A percentile compares a stretch with the other conserved stretches of the same genome.
These are phyloP conservation scores for Aspergillus sp. DNA, from an alignment of 2,329 filamentous ascomycete species.

Conservation along the genomic window DNA sequence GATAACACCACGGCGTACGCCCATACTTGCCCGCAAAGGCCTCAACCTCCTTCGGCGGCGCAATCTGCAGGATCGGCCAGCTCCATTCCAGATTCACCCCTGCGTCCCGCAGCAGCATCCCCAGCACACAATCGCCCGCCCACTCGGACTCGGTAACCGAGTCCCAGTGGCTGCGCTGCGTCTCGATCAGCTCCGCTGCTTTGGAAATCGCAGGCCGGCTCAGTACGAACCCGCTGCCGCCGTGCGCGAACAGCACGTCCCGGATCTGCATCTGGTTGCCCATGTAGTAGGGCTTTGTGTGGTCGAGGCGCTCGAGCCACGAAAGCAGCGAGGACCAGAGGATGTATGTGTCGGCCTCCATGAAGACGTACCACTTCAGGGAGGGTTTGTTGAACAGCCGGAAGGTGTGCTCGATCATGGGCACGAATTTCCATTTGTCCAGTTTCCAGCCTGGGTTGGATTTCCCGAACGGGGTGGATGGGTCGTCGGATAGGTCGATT, in stretches of 20 bases:
- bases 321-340: slow-evolving; percentile 52
- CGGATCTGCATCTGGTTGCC: slow-evolving; percentile 54
- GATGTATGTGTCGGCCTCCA: slow-evolving; percentile 58
- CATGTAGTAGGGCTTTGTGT: slow-evolving; percentile 48
- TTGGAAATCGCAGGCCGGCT: slow-evolving; percentile 47
- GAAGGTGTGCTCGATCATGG: slow-evolving; percentile 51
- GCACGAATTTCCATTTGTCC: slow-evolving; percentile 59
- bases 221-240: slow-evolving; percentile 52
- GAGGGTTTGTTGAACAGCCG: slow-evolving; percentile 20
- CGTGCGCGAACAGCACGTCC: slow-evolving; percentile 50
- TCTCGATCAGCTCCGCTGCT: slow-evolving; percentile 36
- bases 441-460: slow-evolving; percentile 49
- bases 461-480: slow-evolving; percentile 35
- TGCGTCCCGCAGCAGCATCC: slow-evolving; percentile 43
- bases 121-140: slow-evolving; percentile 51
- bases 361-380: slow-evolving; percentile 56
- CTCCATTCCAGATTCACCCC: slow-evolving; percentile 43
- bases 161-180: slow-evolving; percentile 44
- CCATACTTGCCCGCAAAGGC: slow-evolving; percentile 37
- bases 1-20: slow-evolving; percentile 49
- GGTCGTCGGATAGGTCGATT: slow-evolving; percentile 27
- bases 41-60: slow-evolving; percentile 41
- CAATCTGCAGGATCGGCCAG: slow-evolving; percentile 47
- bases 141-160: slow-evolving; percentile 42
- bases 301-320: slow-evolving; percentile 52